Evolutionary conservation across 768 basidiomycete species (phyloP).

Genomic region (Podaxis carcinomalis): DNA sequence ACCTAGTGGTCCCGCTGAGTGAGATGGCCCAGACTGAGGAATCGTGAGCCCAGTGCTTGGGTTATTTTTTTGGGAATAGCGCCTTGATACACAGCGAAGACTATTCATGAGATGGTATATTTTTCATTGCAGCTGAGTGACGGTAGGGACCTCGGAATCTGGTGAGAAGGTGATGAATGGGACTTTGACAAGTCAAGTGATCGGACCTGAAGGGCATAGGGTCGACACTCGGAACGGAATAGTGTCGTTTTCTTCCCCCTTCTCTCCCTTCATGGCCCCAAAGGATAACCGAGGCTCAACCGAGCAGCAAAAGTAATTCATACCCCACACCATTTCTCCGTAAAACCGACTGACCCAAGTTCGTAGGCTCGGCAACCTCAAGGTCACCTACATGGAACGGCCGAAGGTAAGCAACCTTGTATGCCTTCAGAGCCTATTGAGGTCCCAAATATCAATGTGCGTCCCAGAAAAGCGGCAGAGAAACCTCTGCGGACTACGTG

Average conservation of each 20-base stretch:
- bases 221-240: neutral
- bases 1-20: no score
- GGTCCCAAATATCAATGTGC: neutral
- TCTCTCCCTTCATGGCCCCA: slow-evolving; percentile 3
- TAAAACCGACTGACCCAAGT: neutral
- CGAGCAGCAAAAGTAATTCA: neutral
- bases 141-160: neutral
- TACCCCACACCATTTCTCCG: neutral
- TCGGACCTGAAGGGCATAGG: neutral
- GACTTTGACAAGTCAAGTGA: neutral
- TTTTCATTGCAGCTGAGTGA: no score
- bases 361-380: neutral
- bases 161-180: neutral
- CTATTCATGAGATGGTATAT: no score
- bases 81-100: no score
- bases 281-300: neutral
- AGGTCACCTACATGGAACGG: slow-evolving; percentile 5
- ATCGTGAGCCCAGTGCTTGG: no score
- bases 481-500: slow-evolving; percentile 1
- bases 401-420: neutral
- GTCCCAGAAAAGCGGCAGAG: neutral
- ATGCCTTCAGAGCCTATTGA: neutral
- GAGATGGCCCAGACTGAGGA: no score
- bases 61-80: no score
- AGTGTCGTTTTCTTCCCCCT: neutral